phyloP scores from a whole-genome alignment of 805 yeast species.

The Blastobotrys attinorum region DNA sequence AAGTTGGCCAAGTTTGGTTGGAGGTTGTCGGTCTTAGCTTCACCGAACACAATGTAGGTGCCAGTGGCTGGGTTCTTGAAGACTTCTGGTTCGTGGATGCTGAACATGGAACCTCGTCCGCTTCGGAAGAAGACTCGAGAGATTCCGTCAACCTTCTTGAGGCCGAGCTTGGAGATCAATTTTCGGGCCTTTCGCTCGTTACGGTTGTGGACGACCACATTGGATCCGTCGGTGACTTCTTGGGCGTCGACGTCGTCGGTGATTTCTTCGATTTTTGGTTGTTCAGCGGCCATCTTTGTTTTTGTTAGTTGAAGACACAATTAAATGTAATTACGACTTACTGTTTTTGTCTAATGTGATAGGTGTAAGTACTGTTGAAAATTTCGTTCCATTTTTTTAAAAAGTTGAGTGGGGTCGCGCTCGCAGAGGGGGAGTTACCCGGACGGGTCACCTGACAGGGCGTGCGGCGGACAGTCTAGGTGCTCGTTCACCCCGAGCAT shows the following conservation, averaged over 20 bases:
- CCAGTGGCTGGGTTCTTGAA: constrained; percentile 86
- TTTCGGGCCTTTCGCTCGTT: constrained; percentile 96
- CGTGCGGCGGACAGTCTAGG: too few species aligned
- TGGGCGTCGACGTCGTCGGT: constrained; percentile 15
- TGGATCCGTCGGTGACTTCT: constrained; percentile 16
- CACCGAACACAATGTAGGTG: constrained; percentile 95
- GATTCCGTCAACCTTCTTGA: constrained; percentile 87
- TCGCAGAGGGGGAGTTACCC: too few species aligned
- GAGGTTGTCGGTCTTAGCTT: constrained; percentile 93
- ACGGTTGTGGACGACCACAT: constrained; percentile 16
- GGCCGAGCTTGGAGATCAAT: constrained; percentile 75
- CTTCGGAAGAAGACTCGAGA: constrained; percentile 93
- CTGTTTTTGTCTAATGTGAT: neutral
- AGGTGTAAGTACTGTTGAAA: neutral
- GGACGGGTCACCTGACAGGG: too few species aligned
- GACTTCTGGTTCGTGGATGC: constrained; percentile 91
- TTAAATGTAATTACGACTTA: neutral
- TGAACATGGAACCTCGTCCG: constrained; percentile 84
- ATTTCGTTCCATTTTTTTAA: too few species aligned
- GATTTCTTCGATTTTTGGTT: constrained; percentile 30
- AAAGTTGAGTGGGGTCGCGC: too few species aligned
- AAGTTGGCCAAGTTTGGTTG: constrained; percentile 74
- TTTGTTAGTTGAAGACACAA: neutral
- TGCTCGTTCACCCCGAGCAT: too few species aligned
- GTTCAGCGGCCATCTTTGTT: constrained; percentile 13